Conservation (phyloP, 345 rosid species). For the Cochlearia excelsa region DNA sequence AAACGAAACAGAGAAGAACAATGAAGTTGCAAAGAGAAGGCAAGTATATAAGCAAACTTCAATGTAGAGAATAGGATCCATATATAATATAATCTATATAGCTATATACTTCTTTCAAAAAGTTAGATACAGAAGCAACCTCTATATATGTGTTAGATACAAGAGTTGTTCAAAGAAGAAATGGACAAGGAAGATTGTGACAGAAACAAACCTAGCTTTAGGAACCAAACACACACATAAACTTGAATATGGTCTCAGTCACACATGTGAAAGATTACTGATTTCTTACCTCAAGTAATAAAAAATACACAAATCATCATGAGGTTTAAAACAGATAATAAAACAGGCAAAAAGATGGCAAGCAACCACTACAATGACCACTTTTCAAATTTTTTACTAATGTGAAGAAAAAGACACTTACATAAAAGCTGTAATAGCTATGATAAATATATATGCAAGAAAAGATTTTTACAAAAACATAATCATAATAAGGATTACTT, state of each 20-base stretch:
- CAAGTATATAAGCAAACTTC: constrained; percentile 32
- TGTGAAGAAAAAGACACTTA: constrained; percentile 24
- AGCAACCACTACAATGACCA: constrained; percentile 34
- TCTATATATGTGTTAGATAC: constrained; percentile 23
- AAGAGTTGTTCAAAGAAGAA: constrained; percentile 38
- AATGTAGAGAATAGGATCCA: constrained; percentile 28
- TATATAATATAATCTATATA: neutral
- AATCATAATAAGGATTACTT: constrained; percentile 4
- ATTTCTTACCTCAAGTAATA: constrained; percentile 10
- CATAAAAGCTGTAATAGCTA: constrained; percentile 24
- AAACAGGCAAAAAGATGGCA: constrained; percentile 32
- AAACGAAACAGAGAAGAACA: constrained; percentile 15
- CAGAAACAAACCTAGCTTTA: constrained; percentile 21
- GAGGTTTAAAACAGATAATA: constrained; percentile 28
- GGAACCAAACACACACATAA: neutral
- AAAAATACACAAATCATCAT: constrained; percentile 21
- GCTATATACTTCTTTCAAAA: neutral
- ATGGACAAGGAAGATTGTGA: constrained; percentile 30
- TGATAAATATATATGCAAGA: constrained; percentile 7
- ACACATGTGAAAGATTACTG: constrained; percentile 33
- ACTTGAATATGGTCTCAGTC: constrained; percentile 19
- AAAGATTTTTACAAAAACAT: neutral
- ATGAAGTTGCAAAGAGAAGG: constrained; percentile 21
- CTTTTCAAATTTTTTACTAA: constrained; percentile 28
- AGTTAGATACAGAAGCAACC: constrained; percentile 29